Evolutionary conservation across 306 rosid species (phyloP), one percentile per base, ranked within the genome.

Genomic region (Prunus persica): DNA sequence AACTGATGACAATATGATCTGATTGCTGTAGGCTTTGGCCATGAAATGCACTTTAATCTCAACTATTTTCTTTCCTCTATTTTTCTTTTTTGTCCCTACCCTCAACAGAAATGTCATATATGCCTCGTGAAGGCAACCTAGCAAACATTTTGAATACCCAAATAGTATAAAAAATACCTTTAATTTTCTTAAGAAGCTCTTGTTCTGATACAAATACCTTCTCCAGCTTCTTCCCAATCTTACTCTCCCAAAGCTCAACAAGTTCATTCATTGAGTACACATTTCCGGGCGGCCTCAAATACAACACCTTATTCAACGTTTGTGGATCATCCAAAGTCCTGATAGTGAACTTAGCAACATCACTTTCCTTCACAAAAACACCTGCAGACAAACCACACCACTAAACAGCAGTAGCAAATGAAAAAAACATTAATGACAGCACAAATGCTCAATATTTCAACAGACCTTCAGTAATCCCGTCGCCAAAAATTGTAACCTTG

Each of bases 331-430:
- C 97, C 64, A 89, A 82, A 19, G 97, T 72, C 34, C 71, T 84
- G 69, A 91, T 93, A 67, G 98, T 89, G 77, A 89, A 88, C 70
- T 87, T 78, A 60, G 98, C 97, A 70, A 93, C 92, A 84, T 91
- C 98, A 61, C 81, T 79, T 68, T 81, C 91, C 69, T 82, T 68
- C 81, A 93, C 82, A 82, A 91, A 93, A 8, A 89, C 89, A 67
- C 81, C 97, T 91, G 83, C 73, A 74, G 81, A 71, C 20, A 71
- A 74, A 67, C 60, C 77, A 67, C 20, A 67, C 22, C 32, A 28
- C 16, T 9, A 16, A 28, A 11, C 51, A 54, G 24, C 11, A 24
- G 30, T 49, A 9, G 13, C 62, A 56, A 19, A 11, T 49, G 25
- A 63, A 34, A 57, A 45, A 9, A 8, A 12, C 28, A 12, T 10